Evolutionary conservation across 768 basidiomycete genomes (phyloP).

Genomic region (Steccherinum ochraceum): DNA sequence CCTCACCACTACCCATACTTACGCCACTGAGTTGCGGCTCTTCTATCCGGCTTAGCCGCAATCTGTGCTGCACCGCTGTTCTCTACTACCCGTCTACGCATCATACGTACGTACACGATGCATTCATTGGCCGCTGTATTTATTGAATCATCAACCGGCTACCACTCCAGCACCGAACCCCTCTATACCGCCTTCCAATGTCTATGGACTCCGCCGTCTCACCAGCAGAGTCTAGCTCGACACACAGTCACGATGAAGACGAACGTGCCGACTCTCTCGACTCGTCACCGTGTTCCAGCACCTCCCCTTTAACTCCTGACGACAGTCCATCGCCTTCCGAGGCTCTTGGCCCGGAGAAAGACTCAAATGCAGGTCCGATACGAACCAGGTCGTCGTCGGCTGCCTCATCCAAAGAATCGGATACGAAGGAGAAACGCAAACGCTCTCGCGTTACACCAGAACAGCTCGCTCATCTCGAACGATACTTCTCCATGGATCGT

Average conservation of each 20-base stretch:
- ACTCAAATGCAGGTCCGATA: not conserved
- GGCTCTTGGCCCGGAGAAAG: not conserved
- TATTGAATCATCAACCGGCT: too few relatives aligned
- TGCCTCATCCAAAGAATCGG: not conserved
- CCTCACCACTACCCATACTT: not conserved
- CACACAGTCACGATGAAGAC: not conserved
- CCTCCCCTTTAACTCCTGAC: not conserved
- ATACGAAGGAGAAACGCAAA: constrained; percentile 58
- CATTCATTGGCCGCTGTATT: too few relatives aligned
- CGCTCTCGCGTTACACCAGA: constrained; percentile 75
- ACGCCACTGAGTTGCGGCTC: too few relatives aligned
- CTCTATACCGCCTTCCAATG: too few relatives aligned
- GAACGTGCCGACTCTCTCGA: not conserved
- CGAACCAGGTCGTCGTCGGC: not conserved
- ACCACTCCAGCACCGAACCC: too few relatives aligned
- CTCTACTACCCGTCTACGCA: too few relatives aligned
- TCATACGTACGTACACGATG: too few relatives aligned
- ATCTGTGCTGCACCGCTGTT: too few relatives aligned
- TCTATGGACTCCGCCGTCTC: not conserved
- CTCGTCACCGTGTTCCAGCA: not conserved
- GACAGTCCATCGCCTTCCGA: not conserved
- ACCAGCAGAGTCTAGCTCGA: not conserved
- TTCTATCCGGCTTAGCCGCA: too few relatives aligned
- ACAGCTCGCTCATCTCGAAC: constrained; percentile 72
- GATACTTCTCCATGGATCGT: constrained; percentile 59